A percentile compares a stretch with the other conserved stretches of the same genome.
Conservation (phyloP, 2,329 filamentous ascomycete genomes). For the Ophiostoma quercus region DNA sequence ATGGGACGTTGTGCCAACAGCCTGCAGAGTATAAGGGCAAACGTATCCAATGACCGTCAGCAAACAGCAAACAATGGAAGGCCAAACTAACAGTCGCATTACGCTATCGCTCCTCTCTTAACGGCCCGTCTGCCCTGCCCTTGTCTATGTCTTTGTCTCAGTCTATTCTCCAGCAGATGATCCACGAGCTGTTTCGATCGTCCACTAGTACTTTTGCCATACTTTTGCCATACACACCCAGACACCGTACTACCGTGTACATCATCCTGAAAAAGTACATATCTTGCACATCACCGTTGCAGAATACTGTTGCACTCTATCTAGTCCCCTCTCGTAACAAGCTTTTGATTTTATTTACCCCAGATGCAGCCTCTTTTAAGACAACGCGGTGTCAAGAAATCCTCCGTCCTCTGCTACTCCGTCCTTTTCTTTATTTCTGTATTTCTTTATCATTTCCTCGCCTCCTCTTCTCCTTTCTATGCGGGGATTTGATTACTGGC, state of each 20-base stretch:
- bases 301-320: neutral
- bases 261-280: too few relatives aligned
- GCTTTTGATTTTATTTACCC: neutral
- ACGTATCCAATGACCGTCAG: neutral
- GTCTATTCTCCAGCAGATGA: neutral
- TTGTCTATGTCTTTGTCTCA: neutral
- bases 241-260: neutral
- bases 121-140: slow-evolving; percentile 10
- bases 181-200: neutral
- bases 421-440: neutral
- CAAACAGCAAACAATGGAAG: neutral
- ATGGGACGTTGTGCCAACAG: neutral
- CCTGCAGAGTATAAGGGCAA: neutral
- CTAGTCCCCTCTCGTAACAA: neutral
- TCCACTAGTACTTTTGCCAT: neutral
- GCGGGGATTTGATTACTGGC: neutral
- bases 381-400: neutral
- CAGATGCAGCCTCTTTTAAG: neutral
- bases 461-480: neutral
- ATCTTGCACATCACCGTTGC: too few relatives aligned
- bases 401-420: neutral
- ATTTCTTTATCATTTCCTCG: neutral
- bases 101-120: neutral
- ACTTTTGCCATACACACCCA: neutral
- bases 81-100: neutral